These are phyloP conservation scores for Ogataea naganishii DNA, from an alignment of 805 yeast species.

Conservation along the genomic window DNA sequence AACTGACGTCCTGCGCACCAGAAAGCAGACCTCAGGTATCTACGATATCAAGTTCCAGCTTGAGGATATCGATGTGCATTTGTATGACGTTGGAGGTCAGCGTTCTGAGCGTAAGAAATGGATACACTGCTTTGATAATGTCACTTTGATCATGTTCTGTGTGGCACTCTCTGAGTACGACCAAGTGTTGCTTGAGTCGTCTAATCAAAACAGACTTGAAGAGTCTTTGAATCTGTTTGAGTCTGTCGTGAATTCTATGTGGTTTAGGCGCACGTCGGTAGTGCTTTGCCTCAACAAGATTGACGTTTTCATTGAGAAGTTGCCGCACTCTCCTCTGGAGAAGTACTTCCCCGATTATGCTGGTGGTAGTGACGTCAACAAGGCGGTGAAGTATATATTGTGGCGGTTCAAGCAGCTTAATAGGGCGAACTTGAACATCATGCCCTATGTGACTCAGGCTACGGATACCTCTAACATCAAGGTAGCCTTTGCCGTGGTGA, in stretches of 20 bases:
- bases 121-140: constrained; percentile 95
- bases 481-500: constrained; percentile 59
- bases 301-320: constrained; percentile 81
- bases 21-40: constrained; percentile 90
- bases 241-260: constrained; percentile 83
- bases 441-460: constrained; percentile 91
- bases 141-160: constrained; percentile 81
- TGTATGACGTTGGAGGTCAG: constrained; percentile 92
- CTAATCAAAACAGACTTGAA: constrained; percentile 66
- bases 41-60: constrained; percentile 73
- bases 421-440: constrained; percentile 70
- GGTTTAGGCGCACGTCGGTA: constrained; percentile 85
- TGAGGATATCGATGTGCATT: constrained; percentile 56
- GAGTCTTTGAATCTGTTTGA: constrained; percentile 81
- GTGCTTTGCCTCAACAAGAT: constrained; percentile 84
- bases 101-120: constrained; percentile 93
- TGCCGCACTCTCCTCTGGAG: constrained; percentile 74
- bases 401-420: constrained; percentile 87
- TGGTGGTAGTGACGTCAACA: constrained; percentile 83
- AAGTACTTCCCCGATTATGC: constrained; percentile 82
- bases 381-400: constrained; percentile 84
- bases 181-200: constrained; percentile 73
- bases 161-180: constrained; percentile 90
- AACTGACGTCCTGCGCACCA: constrained; percentile 74
- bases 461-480: constrained; percentile 87